Evolutionary conservation across 495 filamentous ascomycete genomes (phyloP).

Genomic region (Daldinia vernicosa): DNA sequence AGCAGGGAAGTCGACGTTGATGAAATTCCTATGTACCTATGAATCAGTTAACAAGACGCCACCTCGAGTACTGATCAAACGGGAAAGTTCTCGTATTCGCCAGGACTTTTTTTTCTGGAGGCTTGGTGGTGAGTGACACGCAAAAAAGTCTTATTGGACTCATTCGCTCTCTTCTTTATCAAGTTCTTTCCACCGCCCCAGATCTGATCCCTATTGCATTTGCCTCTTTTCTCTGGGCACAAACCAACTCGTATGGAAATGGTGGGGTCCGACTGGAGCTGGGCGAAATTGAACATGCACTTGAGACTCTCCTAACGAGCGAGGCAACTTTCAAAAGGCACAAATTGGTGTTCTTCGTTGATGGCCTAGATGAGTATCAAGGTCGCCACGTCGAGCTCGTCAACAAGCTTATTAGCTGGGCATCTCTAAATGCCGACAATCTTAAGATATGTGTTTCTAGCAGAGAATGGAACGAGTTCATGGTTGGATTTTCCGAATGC

Average conservation of each 20-base stretch:
- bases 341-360: constrained; percentile 49
- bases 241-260: neutral
- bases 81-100: neutral
- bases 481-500: constrained; percentile 43
- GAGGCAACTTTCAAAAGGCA: constrained; percentile 19
- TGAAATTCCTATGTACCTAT: neutral
- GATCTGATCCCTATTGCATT: constrained; percentile 14
- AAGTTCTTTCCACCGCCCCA: constrained; percentile 44
- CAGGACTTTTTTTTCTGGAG: constrained; percentile 62
- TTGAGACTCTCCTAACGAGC: neutral
- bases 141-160: constrained; percentile 56
- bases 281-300: neutral
- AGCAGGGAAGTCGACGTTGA: neutral
- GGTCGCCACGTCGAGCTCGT: constrained; percentile 27
- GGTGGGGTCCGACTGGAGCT: neutral
- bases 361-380: constrained; percentile 53
- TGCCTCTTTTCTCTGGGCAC: neutral
- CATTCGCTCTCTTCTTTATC: constrained; percentile 50
- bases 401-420: constrained; percentile 21
- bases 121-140: constrained; percentile 41
- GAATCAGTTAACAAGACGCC: neutral
- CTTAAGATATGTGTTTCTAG: constrained; percentile 57
- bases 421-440: constrained; percentile 17
- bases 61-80: neutral
- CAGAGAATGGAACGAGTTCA: constrained; percentile 53